phyloP scores from a whole-genome alignment of 106 monocot species.

The Alisma plantagoaquatica region DNA sequence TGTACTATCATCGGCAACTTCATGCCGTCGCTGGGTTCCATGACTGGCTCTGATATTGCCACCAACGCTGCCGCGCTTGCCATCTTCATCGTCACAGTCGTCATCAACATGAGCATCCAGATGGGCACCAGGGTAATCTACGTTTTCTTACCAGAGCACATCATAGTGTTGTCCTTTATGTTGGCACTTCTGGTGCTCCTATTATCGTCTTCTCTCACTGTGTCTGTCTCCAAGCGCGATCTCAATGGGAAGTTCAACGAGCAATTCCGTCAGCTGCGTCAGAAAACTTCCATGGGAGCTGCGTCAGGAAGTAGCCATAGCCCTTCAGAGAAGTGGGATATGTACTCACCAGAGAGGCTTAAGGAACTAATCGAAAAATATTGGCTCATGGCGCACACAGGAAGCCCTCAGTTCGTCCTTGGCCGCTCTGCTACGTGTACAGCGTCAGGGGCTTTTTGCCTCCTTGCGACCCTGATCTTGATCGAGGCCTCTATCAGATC shows the following conservation, averaged over 20 bases:
- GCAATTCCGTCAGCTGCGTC: neutral
- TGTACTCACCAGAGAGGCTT: neutral
- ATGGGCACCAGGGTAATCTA: constrained; percentile 11
- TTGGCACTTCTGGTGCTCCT: neutral
- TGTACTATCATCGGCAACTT: constrained; percentile 6
- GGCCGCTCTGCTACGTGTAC: constrained; percentile 4
- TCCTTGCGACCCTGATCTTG: neutral
- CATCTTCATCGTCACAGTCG: constrained; percentile 9
- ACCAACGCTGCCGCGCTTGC: constrained; percentile 1
- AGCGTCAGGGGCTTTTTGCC: constrained; percentile 4
- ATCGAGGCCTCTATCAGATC: neutral
- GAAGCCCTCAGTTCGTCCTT: constrained; percentile 2
- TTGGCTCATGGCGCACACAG: constrained; percentile 12
- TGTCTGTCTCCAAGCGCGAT: neutral
- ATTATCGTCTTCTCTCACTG: neutral
- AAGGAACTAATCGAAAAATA: constrained; percentile 1
- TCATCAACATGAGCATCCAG: constrained; percentile 9
- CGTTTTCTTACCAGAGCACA: constrained; percentile 3
- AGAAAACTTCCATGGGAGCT: too few relatives aligned
- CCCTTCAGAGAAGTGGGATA: neutral
- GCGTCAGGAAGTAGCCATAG: too few relatives aligned
- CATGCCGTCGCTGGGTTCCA: constrained; percentile 11
- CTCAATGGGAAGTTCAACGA: constrained; percentile 3
- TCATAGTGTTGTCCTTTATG: neutral
- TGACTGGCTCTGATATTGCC: neutral